Conservation (phyloP, 2,329 filamentous ascomycete species). For the Verticillium tricorpus region DNA sequence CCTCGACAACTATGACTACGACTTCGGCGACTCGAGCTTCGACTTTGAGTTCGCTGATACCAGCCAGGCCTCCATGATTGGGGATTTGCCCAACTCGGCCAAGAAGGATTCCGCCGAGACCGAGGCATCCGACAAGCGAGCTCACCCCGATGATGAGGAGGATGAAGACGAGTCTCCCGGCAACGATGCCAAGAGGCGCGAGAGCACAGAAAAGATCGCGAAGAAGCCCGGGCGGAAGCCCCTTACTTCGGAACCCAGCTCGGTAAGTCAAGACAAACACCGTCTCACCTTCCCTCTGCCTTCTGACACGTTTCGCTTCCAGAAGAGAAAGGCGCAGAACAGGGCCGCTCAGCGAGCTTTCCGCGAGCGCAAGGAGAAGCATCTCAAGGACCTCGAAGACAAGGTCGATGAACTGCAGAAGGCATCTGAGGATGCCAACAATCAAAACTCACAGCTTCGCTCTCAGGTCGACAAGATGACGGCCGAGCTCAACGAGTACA, state of each 20-base stretch:
- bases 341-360: slow-evolving; percentile 89
- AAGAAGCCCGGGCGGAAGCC: slow-evolving; percentile 98
- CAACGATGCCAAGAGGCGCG: slow-evolving; percentile 63
- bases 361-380: slow-evolving; percentile 90
- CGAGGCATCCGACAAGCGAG: slow-evolving; percentile 60
- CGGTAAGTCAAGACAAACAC: slow-evolving; percentile 56
- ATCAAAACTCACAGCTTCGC: slow-evolving; percentile 79
- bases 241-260: slow-evolving; percentile 89
- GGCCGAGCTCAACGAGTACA: slow-evolving; percentile 81
- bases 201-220: slow-evolving; percentile 76
- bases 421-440: slow-evolving; percentile 73
- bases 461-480: slow-evolving; percentile 87
- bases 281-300: background rate
- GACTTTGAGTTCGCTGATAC: slow-evolving; percentile 58
- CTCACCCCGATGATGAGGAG: slow-evolving; percentile 66
- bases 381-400: slow-evolving; percentile 77
- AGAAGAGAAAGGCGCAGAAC: slow-evolving; percentile 97
- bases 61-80: slow-evolving; percentile 65
- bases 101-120: slow-evolving; percentile 61
- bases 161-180: slow-evolving; percentile 53
- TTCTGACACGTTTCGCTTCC: slow-evolving; percentile 5
- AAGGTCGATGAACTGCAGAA: slow-evolving; percentile 77
- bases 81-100: slow-evolving; percentile 59
- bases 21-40: slow-evolving; percentile 72
- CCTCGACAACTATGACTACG: slow-evolving; percentile 71